Conservation (phyloP, 108 stramenopile genomes). For the Pseudonitzschia pungens region DNA sequence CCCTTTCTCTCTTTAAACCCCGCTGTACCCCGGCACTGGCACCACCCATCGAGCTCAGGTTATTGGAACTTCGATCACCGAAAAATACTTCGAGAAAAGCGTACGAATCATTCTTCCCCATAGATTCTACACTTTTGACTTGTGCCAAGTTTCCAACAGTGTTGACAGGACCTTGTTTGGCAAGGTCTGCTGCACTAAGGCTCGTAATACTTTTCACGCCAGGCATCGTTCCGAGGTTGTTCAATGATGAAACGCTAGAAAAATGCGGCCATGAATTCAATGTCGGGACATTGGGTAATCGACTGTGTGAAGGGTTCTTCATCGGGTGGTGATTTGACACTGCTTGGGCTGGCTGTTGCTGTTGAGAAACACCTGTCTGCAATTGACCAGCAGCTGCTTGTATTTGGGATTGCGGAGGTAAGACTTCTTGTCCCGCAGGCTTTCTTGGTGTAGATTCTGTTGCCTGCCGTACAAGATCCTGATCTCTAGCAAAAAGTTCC, state of each 20-base stretch:
- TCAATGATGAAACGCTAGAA: constrained; percentile 81
- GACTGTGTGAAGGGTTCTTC: constrained; percentile 47
- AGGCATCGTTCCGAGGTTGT: constrained; percentile 81
- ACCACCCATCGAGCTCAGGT: constrained; percentile 34
- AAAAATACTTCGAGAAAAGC: constrained; percentile 95
- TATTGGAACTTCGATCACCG: constrained; percentile 65
- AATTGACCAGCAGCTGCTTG: background rate
- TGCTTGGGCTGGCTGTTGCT: constrained; percentile 35
- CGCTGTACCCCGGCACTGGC: constrained; percentile 21
- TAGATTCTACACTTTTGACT: constrained; percentile 85
- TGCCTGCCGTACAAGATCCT: constrained; percentile 86
- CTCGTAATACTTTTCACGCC: constrained; percentile 93
- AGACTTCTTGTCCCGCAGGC: constrained; percentile 7
- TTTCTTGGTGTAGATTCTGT: constrained; percentile 45
- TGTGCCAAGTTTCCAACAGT: constrained; percentile 87
- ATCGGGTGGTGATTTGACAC: constrained; percentile 47
- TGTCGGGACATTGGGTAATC: constrained; percentile 54
- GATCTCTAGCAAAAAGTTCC: constrained; percentile 91
- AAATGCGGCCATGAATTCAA: constrained; percentile 90
- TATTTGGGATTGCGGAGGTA: constrained; percentile 13
- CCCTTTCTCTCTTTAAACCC: constrained; percentile 71
- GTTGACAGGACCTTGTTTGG: constrained; percentile 83
- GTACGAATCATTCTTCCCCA: constrained; percentile 84
- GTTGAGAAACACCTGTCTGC: constrained; percentile 5
- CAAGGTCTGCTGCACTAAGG: constrained; percentile 79